Evolutionary conservation across 73 alveolate genomes (phyloP).

Genomic region (Tetrahymena thermophila): DNA sequence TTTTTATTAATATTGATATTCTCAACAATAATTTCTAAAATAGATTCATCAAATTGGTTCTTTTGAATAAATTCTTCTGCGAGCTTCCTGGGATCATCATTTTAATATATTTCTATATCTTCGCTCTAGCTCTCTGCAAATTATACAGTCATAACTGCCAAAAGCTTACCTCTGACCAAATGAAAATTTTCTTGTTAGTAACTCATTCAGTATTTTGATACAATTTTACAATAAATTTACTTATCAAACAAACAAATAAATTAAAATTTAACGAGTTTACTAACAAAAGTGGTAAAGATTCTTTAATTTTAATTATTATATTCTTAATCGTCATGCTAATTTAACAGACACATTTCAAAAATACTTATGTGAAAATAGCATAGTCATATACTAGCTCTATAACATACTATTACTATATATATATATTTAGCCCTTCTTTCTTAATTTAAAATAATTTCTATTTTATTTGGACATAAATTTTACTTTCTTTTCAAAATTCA

Average conservation of each 20-base stretch:
- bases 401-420: too few species aligned
- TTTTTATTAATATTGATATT: background rate
- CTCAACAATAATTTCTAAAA: background rate
- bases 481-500: too few species aligned
- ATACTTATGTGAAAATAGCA: background rate
- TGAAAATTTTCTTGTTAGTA: background rate
- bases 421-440: too few species aligned
- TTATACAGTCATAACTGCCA: background rate
- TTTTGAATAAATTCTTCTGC: background rate
- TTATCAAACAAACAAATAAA: background rate
- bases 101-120: background rate
- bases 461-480: too few species aligned
- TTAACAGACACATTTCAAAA: background rate
- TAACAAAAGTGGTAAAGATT: background rate
- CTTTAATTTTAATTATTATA: too few species aligned
- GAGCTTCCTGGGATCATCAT: background rate
- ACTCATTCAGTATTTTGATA: background rate
- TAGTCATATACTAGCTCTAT: background rate
- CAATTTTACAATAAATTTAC: background rate
- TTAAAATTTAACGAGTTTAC: background rate
- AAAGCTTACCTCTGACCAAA: background rate
- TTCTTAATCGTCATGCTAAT: background rate
- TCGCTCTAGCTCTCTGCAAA: background rate
- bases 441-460: too few species aligned
- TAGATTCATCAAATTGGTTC: background rate